Base-by-base conservation (phyloP, 352 stramenopile genomes). In the Globisporangium parvum region DNA sequence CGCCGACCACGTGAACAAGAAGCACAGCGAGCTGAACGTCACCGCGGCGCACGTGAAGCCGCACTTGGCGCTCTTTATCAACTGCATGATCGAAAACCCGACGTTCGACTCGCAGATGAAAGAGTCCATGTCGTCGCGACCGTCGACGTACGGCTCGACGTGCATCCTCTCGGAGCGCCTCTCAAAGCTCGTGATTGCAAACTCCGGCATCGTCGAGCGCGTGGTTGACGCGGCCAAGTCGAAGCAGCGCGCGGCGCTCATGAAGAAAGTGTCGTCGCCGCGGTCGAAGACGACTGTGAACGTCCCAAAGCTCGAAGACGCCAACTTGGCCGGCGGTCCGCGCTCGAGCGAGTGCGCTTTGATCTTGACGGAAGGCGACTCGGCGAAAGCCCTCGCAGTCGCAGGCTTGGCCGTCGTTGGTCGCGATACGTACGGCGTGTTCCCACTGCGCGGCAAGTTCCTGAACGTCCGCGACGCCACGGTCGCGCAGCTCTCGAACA, bases 81-180 rank as follows among this genome's bases (percentile, higher is more conserved):
- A 99, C 70, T 97, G 88, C 58, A 79, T 99, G 49, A 97, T 99
- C 21, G 92, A 98, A 55, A 99, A 99, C 70, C 97, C 97, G 18
- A 97, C 95, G 2, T 99, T 99, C 66, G 97, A 99, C 65, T 98
- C 93, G 53, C 98, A 99, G 63, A 99, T 98, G 60, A 99, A 99
- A 69, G 98, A 99, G 68, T 96, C 90, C 57, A 91, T 99, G 50
- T 98, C 96, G 3, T 98, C 93, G 2, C 77, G 82, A 5, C 78
- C 85, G 14, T 73, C 78, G 15, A 82, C 80, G 0, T 98, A 97
- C 60, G 87, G 86, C 18, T 97, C 87, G 17, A 85, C 85, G 6
- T 98, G 91, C 46, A 83, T 92, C 20, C 76, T 99, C 20, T 93
- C 92, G 3, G 95, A 98, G 35, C 85, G 92, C 33, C 96, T 98